These are phyloP conservation scores for Marasmius tenuissimus DNA, from an alignment of 1,284 basidiomycete genomes.

Conservation along the genomic window DNA sequence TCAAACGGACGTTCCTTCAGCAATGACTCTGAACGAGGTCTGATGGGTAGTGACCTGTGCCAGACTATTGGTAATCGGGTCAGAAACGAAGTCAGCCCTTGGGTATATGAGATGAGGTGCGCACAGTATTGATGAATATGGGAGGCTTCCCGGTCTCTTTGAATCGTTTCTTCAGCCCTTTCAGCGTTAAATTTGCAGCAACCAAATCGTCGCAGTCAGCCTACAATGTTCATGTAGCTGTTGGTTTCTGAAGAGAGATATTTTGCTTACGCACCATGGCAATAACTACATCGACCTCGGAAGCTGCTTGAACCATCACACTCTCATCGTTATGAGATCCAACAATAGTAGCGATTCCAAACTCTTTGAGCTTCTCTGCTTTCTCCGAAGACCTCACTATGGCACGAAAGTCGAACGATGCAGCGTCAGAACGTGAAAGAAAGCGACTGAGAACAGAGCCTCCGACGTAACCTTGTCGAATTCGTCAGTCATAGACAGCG, in stretches of 20 bases:
- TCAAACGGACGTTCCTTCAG: background rate
- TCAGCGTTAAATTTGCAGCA: constrained; percentile 41
- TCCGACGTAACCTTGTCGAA: constrained; percentile 34
- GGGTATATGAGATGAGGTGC: constrained; percentile 14
- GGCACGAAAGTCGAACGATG: constrained; percentile 36
- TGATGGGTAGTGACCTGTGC: constrained; percentile 16
- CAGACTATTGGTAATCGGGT: constrained; percentile 10
- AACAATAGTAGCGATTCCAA: constrained; percentile 36
- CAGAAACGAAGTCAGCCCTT: background rate
- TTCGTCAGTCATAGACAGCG: background rate
- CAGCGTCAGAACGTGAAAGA: constrained; percentile 32
- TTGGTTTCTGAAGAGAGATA: background rate
- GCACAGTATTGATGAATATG: constrained; percentile 52
- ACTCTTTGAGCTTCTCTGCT: constrained; percentile 34
- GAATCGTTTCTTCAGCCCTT: constrained; percentile 42
- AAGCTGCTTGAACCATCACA: constrained; percentile 26
- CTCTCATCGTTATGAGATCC: constrained; percentile 38
- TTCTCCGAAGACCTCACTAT: constrained; percentile 42
- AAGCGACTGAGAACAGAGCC: constrained; percentile 41
- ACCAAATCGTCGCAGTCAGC: constrained; percentile 41
- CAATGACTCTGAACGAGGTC: background rate
- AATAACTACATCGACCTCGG: constrained; percentile 34
- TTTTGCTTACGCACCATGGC: constrained; percentile 23
- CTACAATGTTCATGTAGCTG: constrained; percentile 20
- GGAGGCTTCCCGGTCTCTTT: constrained; percentile 40